Base-by-base conservation (phyloP, 106 monocot genomes). In the Acanthochlamys bracteata region DNA sequence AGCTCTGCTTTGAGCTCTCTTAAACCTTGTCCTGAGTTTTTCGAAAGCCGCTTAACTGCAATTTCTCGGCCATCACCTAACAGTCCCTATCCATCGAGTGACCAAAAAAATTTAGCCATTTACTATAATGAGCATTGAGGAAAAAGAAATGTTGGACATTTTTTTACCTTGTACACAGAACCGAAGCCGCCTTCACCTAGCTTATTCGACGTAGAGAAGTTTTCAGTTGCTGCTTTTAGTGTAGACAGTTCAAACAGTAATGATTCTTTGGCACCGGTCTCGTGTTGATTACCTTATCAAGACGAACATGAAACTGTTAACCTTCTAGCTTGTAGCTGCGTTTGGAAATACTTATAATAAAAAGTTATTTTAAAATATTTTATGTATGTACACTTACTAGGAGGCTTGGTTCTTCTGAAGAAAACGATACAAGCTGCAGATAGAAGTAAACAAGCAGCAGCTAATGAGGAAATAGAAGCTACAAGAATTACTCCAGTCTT, bases 181-280 rank as follows among this genome's bases (percentile, higher is more conserved):
- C 60, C 60, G 19, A 61, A 61, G 15, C 60, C 60, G 14, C 60
- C 60, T 40, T 61, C 10, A 16, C 39, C 60, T n/a, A 61, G 60
- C 27, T 61, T 40, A 12, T 39, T 61, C 19, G 24, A 25, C 17
- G 26, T 27, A 27, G 60, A 25, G 27, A 61, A 61, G 60, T 61
- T 40, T n/a, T 26, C 27, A 33, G 60, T 61, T 33, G 60, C 60
- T 0, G 4, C 12, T 17, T 19, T 61, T 2, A 61, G 60, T 27
- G 60, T 61, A 39, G 27, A 57, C 4, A 24, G 57, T n/a, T 11
- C 24, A 23, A 57, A 20, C 12, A 57, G 11, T 11, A 20, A 3
- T 7, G 3, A 7, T 57, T 20, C 57, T 57, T 16, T 57, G 24
- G 4, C 24, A 11, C 11, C 11, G 21, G 3, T 57, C 24, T 57